These are phyloP conservation scores for Fusarium nodosum DNA, from an alignment of 2,329 filamentous ascomycete genomes.

Conservation along the genomic window DNA sequence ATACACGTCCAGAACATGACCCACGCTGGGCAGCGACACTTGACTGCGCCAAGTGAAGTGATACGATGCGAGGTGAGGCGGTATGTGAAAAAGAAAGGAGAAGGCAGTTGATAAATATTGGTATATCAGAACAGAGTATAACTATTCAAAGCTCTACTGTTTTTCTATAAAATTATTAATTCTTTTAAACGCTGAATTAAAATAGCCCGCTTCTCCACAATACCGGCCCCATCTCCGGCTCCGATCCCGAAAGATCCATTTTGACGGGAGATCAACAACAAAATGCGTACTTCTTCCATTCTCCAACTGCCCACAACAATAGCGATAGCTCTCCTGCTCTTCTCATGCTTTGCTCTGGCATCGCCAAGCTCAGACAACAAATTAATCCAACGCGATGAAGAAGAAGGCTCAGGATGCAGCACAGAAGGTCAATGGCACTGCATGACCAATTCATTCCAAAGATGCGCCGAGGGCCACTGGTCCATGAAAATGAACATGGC, in stretches of 20 bases:
- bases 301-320: constrained; percentile 9
- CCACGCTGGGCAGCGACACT: constrained; percentile 51
- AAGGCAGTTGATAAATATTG: constrained; percentile 12
- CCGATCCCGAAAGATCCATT: constrained; percentile 31
- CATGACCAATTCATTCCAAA: constrained; percentile 63
- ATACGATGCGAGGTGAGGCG: constrained; percentile 19
- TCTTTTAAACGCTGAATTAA: constrained; percentile 11
- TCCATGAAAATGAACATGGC: constrained; percentile 59
- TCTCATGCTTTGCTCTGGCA: constrained; percentile 29
- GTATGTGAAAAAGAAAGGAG: constrained; percentile 30
- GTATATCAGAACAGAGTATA: neutral
- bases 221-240: constrained; percentile 14
- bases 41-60: constrained; percentile 31
- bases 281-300: constrained; percentile 27
- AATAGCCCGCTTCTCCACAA: constrained; percentile 29
- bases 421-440: constrained; percentile 69
- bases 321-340: constrained; percentile 18
- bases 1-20: constrained; percentile 48
- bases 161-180: neutral
- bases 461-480: constrained; percentile 64
- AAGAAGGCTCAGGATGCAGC: constrained; percentile 58
- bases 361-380: constrained; percentile 4
- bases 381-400: constrained; percentile 46
- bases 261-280: constrained; percentile 15
- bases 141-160: constrained; percentile 2